Base-by-base conservation (phyloP, 805 yeast species). In the Nakazawaea holstii region DNA sequence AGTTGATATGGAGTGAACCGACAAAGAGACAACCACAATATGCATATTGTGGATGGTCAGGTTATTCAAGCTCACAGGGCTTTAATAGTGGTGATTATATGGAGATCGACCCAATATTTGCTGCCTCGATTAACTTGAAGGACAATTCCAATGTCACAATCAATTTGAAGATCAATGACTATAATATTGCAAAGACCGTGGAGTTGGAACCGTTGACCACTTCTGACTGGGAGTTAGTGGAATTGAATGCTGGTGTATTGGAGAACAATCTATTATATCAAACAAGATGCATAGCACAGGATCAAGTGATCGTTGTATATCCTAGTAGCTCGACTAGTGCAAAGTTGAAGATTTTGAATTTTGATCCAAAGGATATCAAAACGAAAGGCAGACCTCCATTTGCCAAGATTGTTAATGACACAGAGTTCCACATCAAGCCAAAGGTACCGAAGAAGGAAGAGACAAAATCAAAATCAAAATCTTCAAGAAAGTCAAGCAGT, bases 211-310 rank as follows among this genome's bases (percentile, higher is more conserved):
- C 98, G 0, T 65, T 76, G 15, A 73, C 87, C 0, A 63, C 82
- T 1, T 74, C 84, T 5, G 99, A 92, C 59, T 92, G 97, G 97
- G 97, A 91, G 54, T 68, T 87, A 27, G 86, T 90, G 2, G 96
- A 91, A 59, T 64, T 85, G 2, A 87, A 92, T 62, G 92, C 96
- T 2, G 80, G 76, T 28, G 77, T 73, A 37, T 74, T 92, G 26
- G 97, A 92, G 59, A 78, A 80, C 40, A 77, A 78, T 52, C 73
- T 91, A 55, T 67, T 92, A 32, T 79, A 82, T 47, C 97, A 92
- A 60, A 81, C 95, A 1, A 70, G 97, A 49, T 84, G 91, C 43
- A 85, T 90, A 1, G 69, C 80, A 0, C 43, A 73, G 15, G 69
- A 72, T 40, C 90, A 83, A 52, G 64, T 69, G 1, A 65, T 91